Evolutionary conservation across 2,329 filamentous ascomycete species (phyloP).

Genomic region (Aspergillus clavatus): DNA sequence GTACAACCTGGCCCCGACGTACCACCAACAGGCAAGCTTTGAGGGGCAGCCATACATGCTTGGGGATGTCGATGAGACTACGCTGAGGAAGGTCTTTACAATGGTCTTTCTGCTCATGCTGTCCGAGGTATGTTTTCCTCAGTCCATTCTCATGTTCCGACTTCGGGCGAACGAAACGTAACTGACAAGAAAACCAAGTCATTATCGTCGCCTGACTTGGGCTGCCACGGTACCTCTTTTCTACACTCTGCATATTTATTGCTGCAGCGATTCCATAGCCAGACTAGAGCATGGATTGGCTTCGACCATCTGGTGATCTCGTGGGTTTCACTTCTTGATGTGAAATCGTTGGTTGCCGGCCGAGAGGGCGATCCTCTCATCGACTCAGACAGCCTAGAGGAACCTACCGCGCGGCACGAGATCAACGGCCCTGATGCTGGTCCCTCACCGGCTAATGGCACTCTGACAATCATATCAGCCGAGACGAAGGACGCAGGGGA

Average conservation of each 20-base stretch:
- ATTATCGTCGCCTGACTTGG: conserved; percentile 25
- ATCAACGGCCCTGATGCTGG: background rate
- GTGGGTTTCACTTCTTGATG: conserved; percentile 32
- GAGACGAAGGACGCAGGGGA: conserved; percentile 14
- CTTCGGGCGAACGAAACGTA: no score
- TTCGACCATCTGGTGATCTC: conserved; percentile 26
- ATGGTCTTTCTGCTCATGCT: conserved; percentile 33
- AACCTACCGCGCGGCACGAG: conserved; percentile 1
- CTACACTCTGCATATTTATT: conserved; percentile 28
- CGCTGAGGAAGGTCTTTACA: conserved; percentile 23
- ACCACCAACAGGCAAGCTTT: conserved; percentile 28
- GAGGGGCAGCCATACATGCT: conserved; percentile 27
- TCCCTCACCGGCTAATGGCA: conserved; percentile 3
- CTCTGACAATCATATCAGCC: background rate
- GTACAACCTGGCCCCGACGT: conserved; percentile 26
- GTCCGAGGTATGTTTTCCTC: conserved; percentile 26
- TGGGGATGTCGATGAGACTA: conserved; percentile 22
- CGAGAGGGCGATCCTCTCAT: conserved; percentile 32
- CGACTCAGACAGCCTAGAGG: conserved; percentile 23
- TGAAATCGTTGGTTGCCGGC: conserved; percentile 34
- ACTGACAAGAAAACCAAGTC: conserved; percentile 15
- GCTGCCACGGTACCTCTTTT: conserved; percentile 25
- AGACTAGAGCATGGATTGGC: conserved; percentile 26
- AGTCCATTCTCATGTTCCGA: background rate
- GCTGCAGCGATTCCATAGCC: conserved; percentile 26